phyloP scores from a whole-genome alignment of 2,329 filamentous ascomycete genomes.

The Chalaropsis ovoidea region DNA sequence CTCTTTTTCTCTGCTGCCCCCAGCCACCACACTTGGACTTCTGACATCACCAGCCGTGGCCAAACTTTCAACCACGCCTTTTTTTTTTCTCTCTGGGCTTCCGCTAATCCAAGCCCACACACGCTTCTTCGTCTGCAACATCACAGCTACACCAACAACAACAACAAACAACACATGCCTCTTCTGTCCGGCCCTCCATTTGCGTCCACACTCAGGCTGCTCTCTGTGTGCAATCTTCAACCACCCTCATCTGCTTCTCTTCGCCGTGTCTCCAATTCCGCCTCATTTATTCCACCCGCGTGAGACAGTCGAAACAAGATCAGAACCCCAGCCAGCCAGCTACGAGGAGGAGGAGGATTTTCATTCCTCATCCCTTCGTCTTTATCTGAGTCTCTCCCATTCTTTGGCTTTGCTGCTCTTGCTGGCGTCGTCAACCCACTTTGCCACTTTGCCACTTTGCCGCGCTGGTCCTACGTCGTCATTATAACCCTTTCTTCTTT shows the following conservation, averaged over 20 bases:
- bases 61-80: conserved; percentile 1
- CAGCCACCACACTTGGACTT: conserved; percentile 11
- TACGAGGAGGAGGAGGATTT: background rate
- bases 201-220: background rate
- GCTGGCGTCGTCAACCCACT: conserved; percentile 4
- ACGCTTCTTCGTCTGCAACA: background rate
- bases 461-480: background rate
- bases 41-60: conserved; percentile 8
- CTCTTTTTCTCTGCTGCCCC: conserved; percentile 3
- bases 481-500: background rate
- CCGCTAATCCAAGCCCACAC: background rate
- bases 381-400: conserved; percentile 10
- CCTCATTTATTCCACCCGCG: background rate
- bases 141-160: background rate
- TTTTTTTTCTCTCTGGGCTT: background rate
- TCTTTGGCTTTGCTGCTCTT: conserved; percentile 1
- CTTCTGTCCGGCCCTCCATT: background rate
- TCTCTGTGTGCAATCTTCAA: background rate
- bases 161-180: background rate
- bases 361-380: background rate
- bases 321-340: background rate
- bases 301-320: conserved; percentile 5
- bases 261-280: conserved; percentile 5
- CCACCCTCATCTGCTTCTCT: background rate
- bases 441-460: conserved; percentile 9